Percentiles rank a stretch among this genome's conserved stretches.
phyloP scores from a whole-genome alignment of 176 grass and related monocot species.

The Alloteropsis semialata region DNA sequence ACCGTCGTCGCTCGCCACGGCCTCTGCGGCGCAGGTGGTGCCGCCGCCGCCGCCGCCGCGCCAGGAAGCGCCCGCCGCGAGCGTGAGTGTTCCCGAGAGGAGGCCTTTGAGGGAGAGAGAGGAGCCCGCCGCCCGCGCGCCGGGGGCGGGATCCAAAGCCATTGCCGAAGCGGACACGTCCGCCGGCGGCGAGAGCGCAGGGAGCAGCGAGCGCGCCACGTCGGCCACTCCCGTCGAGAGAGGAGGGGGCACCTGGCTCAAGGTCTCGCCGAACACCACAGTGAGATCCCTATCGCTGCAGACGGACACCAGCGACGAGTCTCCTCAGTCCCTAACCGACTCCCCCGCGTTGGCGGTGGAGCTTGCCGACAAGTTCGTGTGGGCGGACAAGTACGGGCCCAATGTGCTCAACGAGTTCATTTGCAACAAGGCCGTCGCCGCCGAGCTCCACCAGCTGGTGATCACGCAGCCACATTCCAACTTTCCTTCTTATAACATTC shows the following conservation, averaged over 20 bases:
- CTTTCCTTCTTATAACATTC: not conserved
- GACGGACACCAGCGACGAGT: slow-evolving; percentile 8
- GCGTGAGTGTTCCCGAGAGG: slow-evolving; percentile 14
- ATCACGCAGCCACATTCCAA: not conserved
- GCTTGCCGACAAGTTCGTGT: slow-evolving; percentile 40
- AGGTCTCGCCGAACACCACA: not conserved
- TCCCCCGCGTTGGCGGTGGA: not conserved
- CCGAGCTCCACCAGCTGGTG: slow-evolving; percentile 45
- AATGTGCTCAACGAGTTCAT: slow-evolving; percentile 51
- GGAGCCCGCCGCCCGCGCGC: not conserved
- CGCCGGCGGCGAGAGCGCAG: not conserved
- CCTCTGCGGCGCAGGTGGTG: not conserved
- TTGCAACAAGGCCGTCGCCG: slow-evolving; percentile 46
- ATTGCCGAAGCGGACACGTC: not conserved
- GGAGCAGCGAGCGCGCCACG: slow-evolving; percentile 3
- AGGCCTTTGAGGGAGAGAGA: slow-evolving; percentile 70
- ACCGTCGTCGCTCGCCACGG: not conserved
- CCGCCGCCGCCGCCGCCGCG: not conserved
- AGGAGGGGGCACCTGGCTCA: slow-evolving; percentile 23
- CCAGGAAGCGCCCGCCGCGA: not conserved
- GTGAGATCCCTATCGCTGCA: not conserved
- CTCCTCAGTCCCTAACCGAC: not conserved
- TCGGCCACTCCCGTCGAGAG: not conserved
- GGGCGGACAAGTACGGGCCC: slow-evolving; percentile 62
- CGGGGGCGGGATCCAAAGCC: slow-evolving; percentile 6